These are phyloP conservation scores for Diatrype stigma DNA, from an alignment of 2,329 filamentous ascomycete genomes.

Conservation along the genomic window DNA sequence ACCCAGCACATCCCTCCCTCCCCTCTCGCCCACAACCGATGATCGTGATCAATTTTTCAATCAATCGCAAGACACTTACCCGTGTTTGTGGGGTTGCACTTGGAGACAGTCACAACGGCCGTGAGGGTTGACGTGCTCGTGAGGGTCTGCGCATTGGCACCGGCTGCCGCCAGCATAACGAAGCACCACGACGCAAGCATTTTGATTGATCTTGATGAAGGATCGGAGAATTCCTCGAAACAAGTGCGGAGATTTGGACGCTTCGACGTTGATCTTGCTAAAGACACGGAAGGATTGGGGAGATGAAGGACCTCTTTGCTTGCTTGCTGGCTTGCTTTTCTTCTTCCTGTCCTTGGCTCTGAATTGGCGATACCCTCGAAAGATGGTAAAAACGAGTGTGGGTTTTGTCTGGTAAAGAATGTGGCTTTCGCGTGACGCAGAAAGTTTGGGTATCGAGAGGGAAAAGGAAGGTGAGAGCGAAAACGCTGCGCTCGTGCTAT, in stretches of 20 bases:
- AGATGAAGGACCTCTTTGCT: too few species aligned
- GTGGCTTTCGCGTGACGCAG: not conserved
- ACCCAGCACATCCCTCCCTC: not conserved
- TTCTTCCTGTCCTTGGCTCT: not conserved
- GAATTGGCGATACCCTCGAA: too few species aligned
- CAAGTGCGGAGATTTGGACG: not conserved
- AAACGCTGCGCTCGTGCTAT: not conserved
- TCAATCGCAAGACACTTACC: constrained; percentile 1
- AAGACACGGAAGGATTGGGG: too few species aligned
- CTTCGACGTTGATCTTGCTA: too few species aligned
- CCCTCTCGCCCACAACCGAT: too few species aligned
- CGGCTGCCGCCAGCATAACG: constrained; percentile 23
- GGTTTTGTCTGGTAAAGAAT: not conserved
- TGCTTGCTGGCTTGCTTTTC: not conserved
- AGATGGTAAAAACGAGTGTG: not conserved
- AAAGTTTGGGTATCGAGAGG: not conserved
- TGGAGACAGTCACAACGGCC: constrained; percentile 25
- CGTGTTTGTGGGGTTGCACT: constrained; percentile 25
- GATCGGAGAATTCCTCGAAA: constrained; percentile 4
- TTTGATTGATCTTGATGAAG: constrained; percentile 11
- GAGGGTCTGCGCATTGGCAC: constrained; percentile 23
- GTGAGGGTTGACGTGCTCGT: constrained; percentile 26
- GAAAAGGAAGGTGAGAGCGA: not conserved
- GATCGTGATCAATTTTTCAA: too few species aligned
- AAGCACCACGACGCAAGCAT: constrained; percentile 25